These are phyloP conservation scores for Neocucurbitaria cava DNA, from an alignment of 2,329 filamentous ascomycete species.

Conservation along the genomic window DNA sequence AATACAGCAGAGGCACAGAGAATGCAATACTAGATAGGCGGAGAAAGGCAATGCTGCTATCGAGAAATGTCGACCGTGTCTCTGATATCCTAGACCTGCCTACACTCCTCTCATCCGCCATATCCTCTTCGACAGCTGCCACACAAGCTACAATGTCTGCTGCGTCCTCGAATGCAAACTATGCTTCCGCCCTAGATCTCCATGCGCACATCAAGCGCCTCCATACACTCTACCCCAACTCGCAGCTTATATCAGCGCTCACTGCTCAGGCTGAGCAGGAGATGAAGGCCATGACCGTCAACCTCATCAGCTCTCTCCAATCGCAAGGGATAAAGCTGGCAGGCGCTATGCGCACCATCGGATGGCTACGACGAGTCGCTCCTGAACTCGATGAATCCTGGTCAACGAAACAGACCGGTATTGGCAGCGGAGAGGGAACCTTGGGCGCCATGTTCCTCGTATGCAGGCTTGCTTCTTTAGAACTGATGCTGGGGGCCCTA, in stretches of 20 bases:
- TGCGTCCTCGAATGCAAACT: slow-evolving; percentile 66
- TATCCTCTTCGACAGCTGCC: slow-evolving; percentile 64
- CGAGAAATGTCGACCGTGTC: slow-evolving; percentile 86
- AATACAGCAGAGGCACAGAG: slow-evolving; percentile 77
- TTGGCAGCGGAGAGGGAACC: slow-evolving; percentile 63
- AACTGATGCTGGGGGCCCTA: slow-evolving; percentile 80
- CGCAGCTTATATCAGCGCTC: slow-evolving; percentile 75
- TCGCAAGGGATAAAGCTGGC: slow-evolving; percentile 84
- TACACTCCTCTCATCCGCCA: slow-evolving; percentile 80
- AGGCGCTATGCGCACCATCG: slow-evolving; percentile 86
- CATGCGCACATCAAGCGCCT: slow-evolving; percentile 92
- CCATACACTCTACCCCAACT: slow-evolving; percentile 81
- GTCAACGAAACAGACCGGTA: slow-evolving; percentile 37
- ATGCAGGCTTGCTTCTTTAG: slow-evolving; percentile 80
- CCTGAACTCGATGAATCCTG: slow-evolving; percentile 72
- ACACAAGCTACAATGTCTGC: slow-evolving; percentile 49
- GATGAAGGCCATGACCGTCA: slow-evolving; percentile 86
- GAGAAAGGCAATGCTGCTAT: slow-evolving; percentile 79
- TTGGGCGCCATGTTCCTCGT: slow-evolving; percentile 86
- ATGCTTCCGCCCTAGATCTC: slow-evolving; percentile 87
- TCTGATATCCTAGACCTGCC: slow-evolving; percentile 92
- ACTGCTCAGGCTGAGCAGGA: slow-evolving; percentile 80
- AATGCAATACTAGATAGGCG: slow-evolving; percentile 71
- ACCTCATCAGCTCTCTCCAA: slow-evolving; percentile 80
- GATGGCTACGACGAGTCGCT: slow-evolving; percentile 86